Base-by-base conservation (phyloP, 805 yeast species). In the Cyberlindnera veronae region DNA sequence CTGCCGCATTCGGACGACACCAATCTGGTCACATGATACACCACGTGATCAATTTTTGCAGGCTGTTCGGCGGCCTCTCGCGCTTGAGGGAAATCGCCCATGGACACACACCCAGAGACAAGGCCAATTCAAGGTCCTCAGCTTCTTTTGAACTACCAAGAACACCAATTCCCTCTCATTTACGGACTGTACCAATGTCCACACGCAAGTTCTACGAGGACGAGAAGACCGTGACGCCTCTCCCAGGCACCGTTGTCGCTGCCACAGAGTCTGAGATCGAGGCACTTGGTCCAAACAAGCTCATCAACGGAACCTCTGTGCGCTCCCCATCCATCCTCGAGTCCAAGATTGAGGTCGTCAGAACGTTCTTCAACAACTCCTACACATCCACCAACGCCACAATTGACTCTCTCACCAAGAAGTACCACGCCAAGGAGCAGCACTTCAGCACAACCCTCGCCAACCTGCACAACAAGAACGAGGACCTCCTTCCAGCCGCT, bases 401-500 rank as follows among this genome's bases (percentile, higher is more conserved):
- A 29, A 62, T 77, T 38, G 72, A 79, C 47, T 64, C 63, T 14
- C 68, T 71, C 7, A 71, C 81, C 39, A 56, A 68, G 28, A 65
- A 67, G 35, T 81, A 76, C 50, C 73, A 79, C 51, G 60, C 64
- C 18, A 71, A 74, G 4, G 96, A 87, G 64, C 73, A 81, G 54
- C 65, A 71, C 41, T 78, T 84, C 36, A 73, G 85, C 8, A 58
- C 69, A 22, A 81, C 91, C 1, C 60, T 85, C 10, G 70, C 89
- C 20, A 69, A 69, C 13, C 69, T 88, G 49, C 88, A 81, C 58
- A 69, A 75, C 45, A 76, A 67, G 50, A 62, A 70, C 30, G 95
- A 88, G 64, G 84, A 78, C 35, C 62, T 86, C 36, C 68, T 84
- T 36, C 93, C 95, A 12, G 83, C 82, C 47, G 63, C 79, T 4